Evolutionary conservation across 495 filamentous ascomycete genomes (phyloP).

Genomic region (Lindgomyces ingoldianus): DNA sequence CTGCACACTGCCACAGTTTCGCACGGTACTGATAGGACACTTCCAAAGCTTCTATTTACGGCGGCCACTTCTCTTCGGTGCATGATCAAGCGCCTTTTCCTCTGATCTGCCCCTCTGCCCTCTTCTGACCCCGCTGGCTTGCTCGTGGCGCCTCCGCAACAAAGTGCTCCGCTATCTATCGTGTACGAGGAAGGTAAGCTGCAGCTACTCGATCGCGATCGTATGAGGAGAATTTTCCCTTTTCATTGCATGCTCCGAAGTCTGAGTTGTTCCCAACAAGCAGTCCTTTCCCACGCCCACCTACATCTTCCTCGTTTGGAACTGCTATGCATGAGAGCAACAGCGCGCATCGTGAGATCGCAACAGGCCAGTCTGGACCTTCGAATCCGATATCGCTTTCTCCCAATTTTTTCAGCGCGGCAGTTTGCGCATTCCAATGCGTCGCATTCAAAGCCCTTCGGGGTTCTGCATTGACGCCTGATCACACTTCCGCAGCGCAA

Average conservation of each 20-base stretch:
- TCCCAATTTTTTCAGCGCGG: background rate
- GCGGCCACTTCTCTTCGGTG: no score
- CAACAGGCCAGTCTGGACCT: background rate
- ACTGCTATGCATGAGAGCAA: slow-evolving; percentile 14
- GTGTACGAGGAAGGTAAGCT: background rate
- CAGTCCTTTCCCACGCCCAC: background rate
- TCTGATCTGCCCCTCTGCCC: background rate
- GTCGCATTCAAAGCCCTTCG: no score
- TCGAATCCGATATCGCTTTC: slow-evolving; percentile 13
- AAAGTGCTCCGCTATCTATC: background rate
- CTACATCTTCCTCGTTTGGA: background rate
- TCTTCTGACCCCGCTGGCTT: no score
- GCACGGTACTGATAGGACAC: no score
- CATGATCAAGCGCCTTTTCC: no score
- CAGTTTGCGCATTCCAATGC: background rate
- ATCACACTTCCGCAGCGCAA: background rate
- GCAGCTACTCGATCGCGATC: background rate
- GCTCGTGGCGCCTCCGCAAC: background rate
- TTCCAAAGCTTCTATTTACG: no score
- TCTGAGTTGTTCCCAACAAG: background rate
- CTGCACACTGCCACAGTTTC: no score
- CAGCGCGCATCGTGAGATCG: slow-evolving; percentile 16
- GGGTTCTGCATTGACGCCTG: background rate
- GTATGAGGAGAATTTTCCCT: background rate
- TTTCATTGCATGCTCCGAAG: background rate